Conservation (phyloP, 2,329 filamentous ascomycete genomes). For the Phaeosphaeriaceae sp. region DNA sequence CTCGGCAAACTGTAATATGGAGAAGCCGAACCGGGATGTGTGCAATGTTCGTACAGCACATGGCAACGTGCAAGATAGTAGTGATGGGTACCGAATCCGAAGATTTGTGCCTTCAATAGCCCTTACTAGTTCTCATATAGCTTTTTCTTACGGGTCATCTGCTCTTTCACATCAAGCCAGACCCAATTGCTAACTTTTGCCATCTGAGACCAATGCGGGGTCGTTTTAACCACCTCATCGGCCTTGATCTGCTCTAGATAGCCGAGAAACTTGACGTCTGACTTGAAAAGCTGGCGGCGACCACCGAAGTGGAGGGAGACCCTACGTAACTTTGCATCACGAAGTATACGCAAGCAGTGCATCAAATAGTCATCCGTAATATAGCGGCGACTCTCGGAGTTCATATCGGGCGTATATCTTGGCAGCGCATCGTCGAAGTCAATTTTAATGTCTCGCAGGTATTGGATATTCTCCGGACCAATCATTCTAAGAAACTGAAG, state of each 20-base stretch:
- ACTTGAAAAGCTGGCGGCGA: conserved; percentile 39
- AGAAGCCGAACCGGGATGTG: no score
- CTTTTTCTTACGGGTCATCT: conserved; percentile 47
- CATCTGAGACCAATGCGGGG: conserved; percentile 21
- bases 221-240: conserved; percentile 46
- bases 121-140: conserved; percentile 35
- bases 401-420: conserved; percentile 47
- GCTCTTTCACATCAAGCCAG: conserved; percentile 39
- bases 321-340: conserved; percentile 50
- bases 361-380: conserved; percentile 56
- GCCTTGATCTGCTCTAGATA: conserved; percentile 54
- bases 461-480: conserved; percentile 54
- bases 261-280: conserved; percentile 53
- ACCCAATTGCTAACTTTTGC: conserved; percentile 45
- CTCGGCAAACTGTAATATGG: no score
- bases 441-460: conserved; percentile 55
- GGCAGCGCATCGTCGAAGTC: conserved; percentile 54
- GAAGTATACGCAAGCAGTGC: conserved; percentile 53
- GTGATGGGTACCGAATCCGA: no score
- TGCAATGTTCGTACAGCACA: no score
- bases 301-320: conserved; percentile 53
- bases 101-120: not conserved
- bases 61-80: no score
- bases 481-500: conserved; percentile 56
- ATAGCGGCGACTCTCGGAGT: conserved; percentile 55